Percentiles rank a stretch among this genome's conserved stretches.
phyloP scores from a whole-genome alignment of 345 rosid genomes.

The Aegle marmelos region DNA sequence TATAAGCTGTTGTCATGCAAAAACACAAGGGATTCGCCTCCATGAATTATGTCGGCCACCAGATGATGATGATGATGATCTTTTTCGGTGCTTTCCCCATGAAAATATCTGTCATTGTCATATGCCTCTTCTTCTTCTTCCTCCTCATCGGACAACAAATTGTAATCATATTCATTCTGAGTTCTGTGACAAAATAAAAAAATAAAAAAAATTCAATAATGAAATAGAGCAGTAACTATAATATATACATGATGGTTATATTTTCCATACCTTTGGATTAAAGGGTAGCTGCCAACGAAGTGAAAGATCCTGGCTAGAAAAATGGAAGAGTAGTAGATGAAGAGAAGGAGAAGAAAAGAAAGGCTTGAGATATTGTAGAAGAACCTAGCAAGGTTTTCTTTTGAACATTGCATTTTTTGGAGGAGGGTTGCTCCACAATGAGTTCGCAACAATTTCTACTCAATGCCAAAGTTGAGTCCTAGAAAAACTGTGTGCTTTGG shows the following conservation, averaged over 20 bases:
- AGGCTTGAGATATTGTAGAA: slow-evolving; percentile 74
- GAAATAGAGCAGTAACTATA: background rate
- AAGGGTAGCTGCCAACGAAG: slow-evolving; percentile 65
- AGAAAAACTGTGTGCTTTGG: slow-evolving; percentile 12
- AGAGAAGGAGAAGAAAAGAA: slow-evolving; percentile 62
- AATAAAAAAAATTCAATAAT: background rate
- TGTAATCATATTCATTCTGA: slow-evolving; percentile 55
- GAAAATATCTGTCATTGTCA: slow-evolving; percentile 34
- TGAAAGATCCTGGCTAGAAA: slow-evolving; percentile 50
- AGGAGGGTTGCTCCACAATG: slow-evolving; percentile 21
- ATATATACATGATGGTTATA: background rate
- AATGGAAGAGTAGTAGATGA: slow-evolving; percentile 60
- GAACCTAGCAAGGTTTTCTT: slow-evolving; percentile 68
- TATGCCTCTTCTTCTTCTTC: slow-evolving; percentile 54
- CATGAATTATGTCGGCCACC: slow-evolving; percentile 60
- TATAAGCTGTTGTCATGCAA: slow-evolving; percentile 17
- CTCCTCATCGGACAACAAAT: slow-evolving; percentile 55
- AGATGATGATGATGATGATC: slow-evolving; percentile 37
- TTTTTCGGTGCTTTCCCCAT: slow-evolving; percentile 28
- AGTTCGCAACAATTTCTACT: slow-evolving; percentile 13
- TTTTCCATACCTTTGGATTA: slow-evolving; percentile 53
- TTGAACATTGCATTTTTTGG: slow-evolving; percentile 70
- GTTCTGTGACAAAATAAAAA: slow-evolving; percentile 31
- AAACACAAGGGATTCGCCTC: slow-evolving; percentile 58
- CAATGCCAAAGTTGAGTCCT: slow-evolving; percentile 26